These are phyloP conservation scores for Stenocarpella maydis DNA, from an alignment of 2,329 filamentous ascomycete species.

Conservation along the genomic window DNA sequence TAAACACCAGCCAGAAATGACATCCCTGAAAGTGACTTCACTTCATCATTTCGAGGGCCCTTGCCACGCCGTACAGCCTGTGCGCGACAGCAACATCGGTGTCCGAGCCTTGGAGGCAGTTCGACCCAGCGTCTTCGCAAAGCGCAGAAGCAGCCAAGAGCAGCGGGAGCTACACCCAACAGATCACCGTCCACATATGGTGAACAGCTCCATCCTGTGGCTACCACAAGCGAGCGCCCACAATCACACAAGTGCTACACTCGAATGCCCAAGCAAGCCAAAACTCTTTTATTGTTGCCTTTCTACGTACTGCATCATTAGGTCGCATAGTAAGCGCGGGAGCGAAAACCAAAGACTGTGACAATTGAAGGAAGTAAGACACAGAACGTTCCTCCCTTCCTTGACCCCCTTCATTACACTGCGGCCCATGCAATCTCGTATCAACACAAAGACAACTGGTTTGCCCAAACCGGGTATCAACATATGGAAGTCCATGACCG, in stretches of 20 bases:
- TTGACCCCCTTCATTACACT: constrained; percentile 1
- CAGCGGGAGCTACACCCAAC: no score
- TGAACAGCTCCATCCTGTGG: no score
- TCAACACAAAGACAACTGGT: constrained; percentile 9
- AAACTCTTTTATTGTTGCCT: background rate
- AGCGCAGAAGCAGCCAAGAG: no score
- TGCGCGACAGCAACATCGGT: no score
- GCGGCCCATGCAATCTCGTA: background rate
- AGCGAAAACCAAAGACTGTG: background rate
- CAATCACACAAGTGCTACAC: no score
- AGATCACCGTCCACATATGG: no score
- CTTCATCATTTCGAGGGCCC: no score
- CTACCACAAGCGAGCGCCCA: background rate
- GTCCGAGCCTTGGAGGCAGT: no score
- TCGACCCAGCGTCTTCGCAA: no score
- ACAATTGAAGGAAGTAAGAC: background rate
- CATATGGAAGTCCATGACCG: constrained; percentile 10
- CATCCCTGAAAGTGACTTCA: no score
- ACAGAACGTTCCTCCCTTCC: background rate
- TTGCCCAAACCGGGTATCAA: constrained; percentile 33
- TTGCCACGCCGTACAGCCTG: no score
- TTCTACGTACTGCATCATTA: background rate
- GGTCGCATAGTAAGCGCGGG: background rate
- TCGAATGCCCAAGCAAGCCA: background rate
- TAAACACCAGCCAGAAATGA: no score